Evolutionary conservation across 176 grass and related monocot genomes (phyloP), one percentile per base, ranked within the genome.

Genomic region (Carex pumila): DNA sequence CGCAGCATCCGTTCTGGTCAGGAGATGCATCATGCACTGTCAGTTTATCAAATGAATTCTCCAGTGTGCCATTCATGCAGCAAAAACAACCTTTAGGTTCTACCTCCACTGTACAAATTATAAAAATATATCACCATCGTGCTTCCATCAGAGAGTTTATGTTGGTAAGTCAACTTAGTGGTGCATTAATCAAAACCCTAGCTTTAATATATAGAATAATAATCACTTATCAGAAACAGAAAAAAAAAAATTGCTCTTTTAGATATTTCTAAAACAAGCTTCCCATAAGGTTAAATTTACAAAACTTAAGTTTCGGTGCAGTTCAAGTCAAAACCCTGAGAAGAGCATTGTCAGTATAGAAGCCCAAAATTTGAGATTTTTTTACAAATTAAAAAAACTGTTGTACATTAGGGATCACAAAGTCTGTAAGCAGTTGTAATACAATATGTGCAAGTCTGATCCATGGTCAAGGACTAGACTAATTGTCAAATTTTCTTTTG

Each of bases 1-100:
- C 91, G 5, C 95, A 98, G 66, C 95, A 98, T 84, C 83, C 85
- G 36, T 82, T 86, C 87, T 91, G 87, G 57, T 93, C 88, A 81
- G 71, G 83, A 39, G 60, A 82, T 85, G 29, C 30, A 80, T 79
- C 17, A 60, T 73, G 47, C 61, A 85, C 11, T 25, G 21, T 68
- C 88, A 85, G 55, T 82, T 61, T 77, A 79, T 87, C 15, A 59
- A 81, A 63, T 64, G 86, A 63, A 12, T 83, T 50, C 61, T 25
- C 71, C 72, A 91, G 68, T 69, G 69, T 79, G 76, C 29, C 79
- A 80, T 37, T 56, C 49, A 77, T 87, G 21, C 84, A 54, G 79
- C 81, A 67, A 75, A 55, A 68, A 87, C 54, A 37, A 60, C 76
- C 17, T 86, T 59, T 61, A 91, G 11, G 53, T 3, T 66, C 45